phyloP scores from a whole-genome alignment of 345 rosid species.

The Gossypium turneri region DNA sequence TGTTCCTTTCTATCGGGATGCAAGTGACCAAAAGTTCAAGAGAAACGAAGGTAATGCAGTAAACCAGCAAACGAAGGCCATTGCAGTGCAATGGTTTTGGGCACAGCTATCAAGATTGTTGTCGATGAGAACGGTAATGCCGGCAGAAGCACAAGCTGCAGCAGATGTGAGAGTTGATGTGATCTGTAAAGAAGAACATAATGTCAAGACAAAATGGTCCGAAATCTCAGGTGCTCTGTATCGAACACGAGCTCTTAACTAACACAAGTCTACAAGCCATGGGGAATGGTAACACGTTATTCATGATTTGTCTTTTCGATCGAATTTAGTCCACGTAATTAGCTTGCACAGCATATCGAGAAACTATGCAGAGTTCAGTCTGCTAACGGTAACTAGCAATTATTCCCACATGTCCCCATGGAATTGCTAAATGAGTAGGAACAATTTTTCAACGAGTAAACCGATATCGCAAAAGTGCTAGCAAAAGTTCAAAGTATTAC shows the following conservation, averaged over 20 bases:
- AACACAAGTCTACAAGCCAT: not conserved
- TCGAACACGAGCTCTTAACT: not conserved
- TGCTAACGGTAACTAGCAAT: not conserved
- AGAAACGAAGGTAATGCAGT: slow-evolving; percentile 61
- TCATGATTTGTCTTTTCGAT: not conserved
- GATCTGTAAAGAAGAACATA: slow-evolving; percentile 38
- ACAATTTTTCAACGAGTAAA: not conserved
- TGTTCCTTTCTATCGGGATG: slow-evolving; percentile 39
- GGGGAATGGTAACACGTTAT: not conserved
- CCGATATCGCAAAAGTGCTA: not conserved
- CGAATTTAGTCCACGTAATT: not conserved
- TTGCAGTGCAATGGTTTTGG: slow-evolving; percentile 56
- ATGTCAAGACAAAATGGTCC: not conserved
- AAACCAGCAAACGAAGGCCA: slow-evolving; percentile 76
- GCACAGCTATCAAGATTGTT: slow-evolving; percentile 57
- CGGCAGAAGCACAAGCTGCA: slow-evolving; percentile 80
- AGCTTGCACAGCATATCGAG: not conserved
- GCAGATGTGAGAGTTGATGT: slow-evolving; percentile 71
- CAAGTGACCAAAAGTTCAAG: slow-evolving; percentile 69
- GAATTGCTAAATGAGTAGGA: not conserved
- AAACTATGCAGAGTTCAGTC: not conserved
- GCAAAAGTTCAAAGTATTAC: not conserved
- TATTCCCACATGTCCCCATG: not conserved
- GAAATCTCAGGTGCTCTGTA: not conserved
- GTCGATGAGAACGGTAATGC: slow-evolving; percentile 77